Evolutionary conservation across 2,329 filamentous ascomycete species (phyloP).

Genomic region (Alternaria panax): DNA sequence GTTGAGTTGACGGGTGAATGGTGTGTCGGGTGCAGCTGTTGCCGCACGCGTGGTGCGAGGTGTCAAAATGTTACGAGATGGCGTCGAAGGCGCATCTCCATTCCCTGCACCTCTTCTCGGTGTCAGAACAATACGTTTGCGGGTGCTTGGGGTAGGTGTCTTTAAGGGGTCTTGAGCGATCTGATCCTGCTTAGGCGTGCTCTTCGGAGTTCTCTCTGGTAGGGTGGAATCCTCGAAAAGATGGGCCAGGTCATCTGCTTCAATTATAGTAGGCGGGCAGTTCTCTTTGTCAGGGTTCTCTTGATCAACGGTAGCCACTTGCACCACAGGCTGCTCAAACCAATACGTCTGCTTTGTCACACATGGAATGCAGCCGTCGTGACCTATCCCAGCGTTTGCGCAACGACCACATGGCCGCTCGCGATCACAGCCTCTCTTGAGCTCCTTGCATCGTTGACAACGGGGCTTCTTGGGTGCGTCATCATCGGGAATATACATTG

Average conservation of each 20-base stretch:
- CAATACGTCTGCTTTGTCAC: constrained; percentile 25
- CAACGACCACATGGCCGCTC: constrained; percentile 36
- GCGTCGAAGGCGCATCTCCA: constrained; percentile 22
- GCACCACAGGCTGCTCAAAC: constrained; percentile 26
- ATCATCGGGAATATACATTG: constrained; percentile 18
- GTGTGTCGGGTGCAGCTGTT: constrained; percentile 55
- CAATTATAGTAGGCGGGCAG: constrained; percentile 47
- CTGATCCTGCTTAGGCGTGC: constrained; percentile 67
- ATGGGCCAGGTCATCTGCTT: constrained; percentile 63
- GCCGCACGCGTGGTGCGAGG: constrained; percentile 46
- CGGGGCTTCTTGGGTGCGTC: constrained; percentile 28
- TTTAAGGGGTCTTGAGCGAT: constrained; percentile 57
- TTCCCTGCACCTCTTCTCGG: constrained; percentile 37
- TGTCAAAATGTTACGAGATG: constrained; percentile 49
- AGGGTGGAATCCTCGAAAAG: constrained; percentile 72
- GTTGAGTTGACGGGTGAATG: constrained; percentile 69
- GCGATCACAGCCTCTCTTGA: constrained; percentile 36
- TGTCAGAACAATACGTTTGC: constrained; percentile 46
- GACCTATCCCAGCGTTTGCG: constrained; percentile 26
- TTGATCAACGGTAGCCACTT: constrained; percentile 17
- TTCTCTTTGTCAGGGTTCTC: constrained; percentile 65
- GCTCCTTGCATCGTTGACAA: constrained; percentile 35
- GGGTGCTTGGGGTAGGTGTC: constrained; percentile 53
- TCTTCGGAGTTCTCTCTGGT: constrained; percentile 64
- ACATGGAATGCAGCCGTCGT: constrained; percentile 33